Evolutionary conservation across 2,329 filamentous ascomycete genomes (phyloP).

Genomic region (Lizonia empirigonia): DNA sequence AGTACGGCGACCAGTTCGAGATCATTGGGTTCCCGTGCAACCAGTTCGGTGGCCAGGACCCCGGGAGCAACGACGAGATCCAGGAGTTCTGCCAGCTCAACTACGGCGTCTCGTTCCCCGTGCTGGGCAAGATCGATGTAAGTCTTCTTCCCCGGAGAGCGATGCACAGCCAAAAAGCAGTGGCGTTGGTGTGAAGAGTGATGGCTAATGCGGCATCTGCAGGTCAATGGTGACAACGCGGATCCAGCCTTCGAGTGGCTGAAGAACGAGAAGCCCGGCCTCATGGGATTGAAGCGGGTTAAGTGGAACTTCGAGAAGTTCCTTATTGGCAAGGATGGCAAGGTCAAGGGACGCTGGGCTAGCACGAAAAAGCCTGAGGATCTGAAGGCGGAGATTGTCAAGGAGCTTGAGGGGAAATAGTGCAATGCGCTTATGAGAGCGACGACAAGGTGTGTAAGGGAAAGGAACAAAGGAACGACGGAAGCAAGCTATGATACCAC

Average conservation of each 20-base stretch:
- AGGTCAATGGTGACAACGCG: conserved; percentile 76
- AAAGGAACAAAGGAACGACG: neutral
- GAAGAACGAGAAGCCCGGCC: conserved; percentile 73
- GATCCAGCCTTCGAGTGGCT: conserved; percentile 80
- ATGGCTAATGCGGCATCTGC: neutral
- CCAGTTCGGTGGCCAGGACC: conserved; percentile 92
- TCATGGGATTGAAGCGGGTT: conserved; percentile 85
- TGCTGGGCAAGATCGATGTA: conserved; percentile 90
- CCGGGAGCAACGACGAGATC: conserved; percentile 70
- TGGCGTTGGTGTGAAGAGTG: too few relatives aligned
- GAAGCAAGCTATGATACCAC: conserved; percentile 14
- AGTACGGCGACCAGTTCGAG: conserved; percentile 76
- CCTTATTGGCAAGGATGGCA: conserved; percentile 81
- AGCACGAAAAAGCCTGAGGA: conserved; percentile 84
- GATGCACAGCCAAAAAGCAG: too few relatives aligned
- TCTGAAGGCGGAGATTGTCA: conserved; percentile 75
- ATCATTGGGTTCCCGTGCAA: conserved; percentile 98
- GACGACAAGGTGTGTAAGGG: neutral
- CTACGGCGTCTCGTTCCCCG: conserved; percentile 91
- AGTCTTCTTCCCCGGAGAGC: too few relatives aligned
- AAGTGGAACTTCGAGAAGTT: conserved; percentile 99
- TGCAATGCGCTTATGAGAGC: too few relatives aligned
- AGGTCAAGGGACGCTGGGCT: conserved; percentile 85
- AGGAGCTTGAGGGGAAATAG: conserved; percentile 62
- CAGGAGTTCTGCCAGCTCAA: conserved; percentile 82